Evolutionary conservation across 169 alveolate species (phyloP).

Genomic region (Plasmodium gonderi): DNA sequence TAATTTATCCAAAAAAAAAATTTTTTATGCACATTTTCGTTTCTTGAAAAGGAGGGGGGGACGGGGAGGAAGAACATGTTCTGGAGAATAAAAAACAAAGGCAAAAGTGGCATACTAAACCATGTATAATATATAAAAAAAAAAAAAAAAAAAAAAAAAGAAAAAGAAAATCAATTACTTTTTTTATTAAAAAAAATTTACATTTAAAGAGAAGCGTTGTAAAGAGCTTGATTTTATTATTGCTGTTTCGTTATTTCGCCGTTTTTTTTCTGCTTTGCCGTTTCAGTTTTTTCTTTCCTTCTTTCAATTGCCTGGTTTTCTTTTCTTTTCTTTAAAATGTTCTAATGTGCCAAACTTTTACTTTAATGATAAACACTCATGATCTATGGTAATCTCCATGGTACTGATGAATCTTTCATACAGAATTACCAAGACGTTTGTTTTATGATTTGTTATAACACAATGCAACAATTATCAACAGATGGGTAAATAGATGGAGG

Average conservation of each 20-base stretch:
- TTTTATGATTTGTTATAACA: background rate
- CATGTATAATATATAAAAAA: background rate
- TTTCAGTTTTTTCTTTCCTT: background rate
- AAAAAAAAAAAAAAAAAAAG: background rate
- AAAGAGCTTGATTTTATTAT: background rate
- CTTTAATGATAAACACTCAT: background rate
- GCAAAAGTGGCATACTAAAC: background rate
- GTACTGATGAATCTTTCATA: background rate
- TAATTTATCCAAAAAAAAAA: background rate
- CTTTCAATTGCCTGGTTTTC: background rate
- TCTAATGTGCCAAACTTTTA: background rate
- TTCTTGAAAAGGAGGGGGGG: background rate
- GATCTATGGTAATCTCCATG: background rate
- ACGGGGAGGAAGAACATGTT: background rate
- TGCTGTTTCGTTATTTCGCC: background rate
- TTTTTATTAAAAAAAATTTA: background rate
- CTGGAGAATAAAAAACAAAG: background rate
- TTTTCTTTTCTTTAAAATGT: background rate
- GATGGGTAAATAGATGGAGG: background rate
- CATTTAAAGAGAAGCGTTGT: conserved; percentile 2
- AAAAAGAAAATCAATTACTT: background rate
- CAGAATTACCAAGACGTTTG: background rate
- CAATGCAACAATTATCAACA: background rate
- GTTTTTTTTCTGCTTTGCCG: background rate
- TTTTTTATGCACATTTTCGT: background rate